Evolutionary conservation across 164 flowering plant species (phyloP).

Genomic region (Protea cynaroides): DNA sequence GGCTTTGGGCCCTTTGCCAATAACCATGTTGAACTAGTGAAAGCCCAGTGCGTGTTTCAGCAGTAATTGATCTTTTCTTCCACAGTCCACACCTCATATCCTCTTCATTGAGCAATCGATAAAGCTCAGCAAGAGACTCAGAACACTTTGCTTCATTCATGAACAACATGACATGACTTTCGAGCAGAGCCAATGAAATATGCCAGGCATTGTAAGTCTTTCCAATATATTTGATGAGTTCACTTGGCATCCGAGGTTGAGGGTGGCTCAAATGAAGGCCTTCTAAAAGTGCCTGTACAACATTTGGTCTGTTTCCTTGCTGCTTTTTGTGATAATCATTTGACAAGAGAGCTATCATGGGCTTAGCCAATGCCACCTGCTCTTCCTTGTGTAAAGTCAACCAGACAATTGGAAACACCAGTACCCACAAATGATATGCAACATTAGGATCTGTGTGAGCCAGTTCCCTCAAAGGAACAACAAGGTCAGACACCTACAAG

Average conservation of each 20-base stretch:
- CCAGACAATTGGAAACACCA: constrained; percentile 99
- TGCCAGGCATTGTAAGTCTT: constrained; percentile 99
- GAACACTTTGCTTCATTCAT: constrained; percentile 86
- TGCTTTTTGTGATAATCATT: constrained; percentile 96
- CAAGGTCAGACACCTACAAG: constrained; percentile 80
- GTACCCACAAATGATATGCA: constrained; percentile 95
- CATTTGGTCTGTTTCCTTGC: constrained; percentile 85
- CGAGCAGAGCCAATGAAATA: constrained; percentile 78
- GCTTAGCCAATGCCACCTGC: constrained; percentile 86
- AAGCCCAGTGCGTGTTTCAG: constrained; percentile 94
- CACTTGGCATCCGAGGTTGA: constrained; percentile 98
- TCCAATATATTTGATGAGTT: constrained; percentile 93
- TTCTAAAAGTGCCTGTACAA: constrained; percentile 97
- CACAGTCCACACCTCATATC: constrained; percentile 99
- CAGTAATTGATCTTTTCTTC: constrained; percentile 85
- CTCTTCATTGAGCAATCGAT: constrained; percentile 93
- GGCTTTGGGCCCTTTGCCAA: constrained; percentile 95
- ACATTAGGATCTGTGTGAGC: constrained; percentile 97
- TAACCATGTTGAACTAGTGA: constrained; percentile 98
- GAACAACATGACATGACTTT: constrained; percentile 95
- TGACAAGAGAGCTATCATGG: constrained; percentile 85
- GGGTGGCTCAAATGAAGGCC: constrained; percentile 99
- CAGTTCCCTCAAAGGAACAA: constrained; percentile 85
- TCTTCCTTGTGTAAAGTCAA: constrained; percentile 88
- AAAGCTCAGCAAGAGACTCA: constrained; percentile 96